phyloP scores from a whole-genome alignment of 441 rosid genomes.

The Dalechampia spathulata region DNA sequence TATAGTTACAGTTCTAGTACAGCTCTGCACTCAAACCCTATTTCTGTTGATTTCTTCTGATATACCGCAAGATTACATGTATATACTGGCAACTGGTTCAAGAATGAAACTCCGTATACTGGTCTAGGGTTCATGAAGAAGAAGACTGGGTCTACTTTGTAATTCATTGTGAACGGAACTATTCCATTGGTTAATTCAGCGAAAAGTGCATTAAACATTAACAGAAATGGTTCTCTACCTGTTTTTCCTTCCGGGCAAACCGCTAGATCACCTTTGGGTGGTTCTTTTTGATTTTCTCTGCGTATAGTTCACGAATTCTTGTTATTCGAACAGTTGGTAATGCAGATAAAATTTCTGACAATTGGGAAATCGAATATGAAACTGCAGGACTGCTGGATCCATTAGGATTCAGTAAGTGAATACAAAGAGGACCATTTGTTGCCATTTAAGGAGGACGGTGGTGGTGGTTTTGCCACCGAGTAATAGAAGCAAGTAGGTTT shows the following conservation, averaged over 20 bases:
- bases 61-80: too few relatives aligned
- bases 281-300: constrained; percentile 49
- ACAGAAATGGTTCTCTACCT: constrained; percentile 80
- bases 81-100: constrained; percentile 64
- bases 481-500: constrained; percentile 44
- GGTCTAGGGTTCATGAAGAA: constrained; percentile 96
- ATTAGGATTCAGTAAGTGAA: constrained; percentile 83
- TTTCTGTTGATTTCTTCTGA: too few relatives aligned
- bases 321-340: constrained; percentile 78
- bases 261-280: constrained; percentile 59
- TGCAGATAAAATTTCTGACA: constrained; percentile 80
- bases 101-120: constrained; percentile 76
- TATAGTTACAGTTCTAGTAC: too few relatives aligned
- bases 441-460: constrained; percentile 27
- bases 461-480: constrained; percentile 63
- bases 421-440: constrained; percentile 67
- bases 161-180: constrained; percentile 87
- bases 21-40: too few relatives aligned
- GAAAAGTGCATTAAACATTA: constrained; percentile 75
- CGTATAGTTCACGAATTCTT: constrained; percentile 55
- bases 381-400: constrained; percentile 92
- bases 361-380: constrained; percentile 68
- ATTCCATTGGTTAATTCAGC: constrained; percentile 77
- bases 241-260: constrained; percentile 93
- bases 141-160: constrained; percentile 85